Percentiles rank a stretch among this genome's conserved stretches.
These are phyloP conservation scores for Mortierella sp. DNA, from an alignment of 371 early-diverging fungal genomes.

Conservation along the genomic window DNA sequence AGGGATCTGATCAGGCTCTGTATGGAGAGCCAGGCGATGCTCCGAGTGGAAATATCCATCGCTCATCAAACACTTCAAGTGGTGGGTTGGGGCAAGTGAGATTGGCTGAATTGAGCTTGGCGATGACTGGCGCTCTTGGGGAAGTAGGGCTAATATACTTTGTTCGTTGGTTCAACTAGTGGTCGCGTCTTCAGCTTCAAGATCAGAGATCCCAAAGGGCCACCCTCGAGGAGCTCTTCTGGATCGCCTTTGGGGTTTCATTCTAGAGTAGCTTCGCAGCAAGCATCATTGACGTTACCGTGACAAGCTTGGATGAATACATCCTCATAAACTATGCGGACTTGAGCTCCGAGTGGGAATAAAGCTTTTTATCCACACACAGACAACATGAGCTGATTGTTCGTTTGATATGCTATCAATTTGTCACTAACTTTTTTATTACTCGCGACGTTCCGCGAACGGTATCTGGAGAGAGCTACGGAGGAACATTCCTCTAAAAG, in stretches of 20 bases:
- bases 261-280: background rate
- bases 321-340: too few relatives aligned
- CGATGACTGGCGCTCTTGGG: background rate
- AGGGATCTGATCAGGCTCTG: too few relatives aligned
- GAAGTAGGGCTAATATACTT: background rate
- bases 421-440: too few relatives aligned
- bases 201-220: conserved; percentile 13
- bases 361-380: too few relatives aligned
- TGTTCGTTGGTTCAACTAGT: background rate
- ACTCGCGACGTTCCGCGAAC: too few relatives aligned
- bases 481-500: background rate
- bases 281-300: background rate
- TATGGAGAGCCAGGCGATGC: background rate
- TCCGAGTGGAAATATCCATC: background rate
- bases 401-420: too few relatives aligned
- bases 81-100: conserved; percentile 5
- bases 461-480: background rate
- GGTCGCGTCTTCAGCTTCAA: conserved; percentile 28
- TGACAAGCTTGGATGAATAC: background rate
- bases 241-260: conserved; percentile 1
- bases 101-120: background rate
- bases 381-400: too few relatives aligned
- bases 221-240: conserved; percentile 2
- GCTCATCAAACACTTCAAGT: background rate
- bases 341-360: too few relatives aligned